Percentiles rank a stretch among this genome's conserved stretches.
These are phyloP conservation scores for Adiantum capillusveneris DNA, from an alignment of 75 land plant genomes.

Conservation along the genomic window DNA sequence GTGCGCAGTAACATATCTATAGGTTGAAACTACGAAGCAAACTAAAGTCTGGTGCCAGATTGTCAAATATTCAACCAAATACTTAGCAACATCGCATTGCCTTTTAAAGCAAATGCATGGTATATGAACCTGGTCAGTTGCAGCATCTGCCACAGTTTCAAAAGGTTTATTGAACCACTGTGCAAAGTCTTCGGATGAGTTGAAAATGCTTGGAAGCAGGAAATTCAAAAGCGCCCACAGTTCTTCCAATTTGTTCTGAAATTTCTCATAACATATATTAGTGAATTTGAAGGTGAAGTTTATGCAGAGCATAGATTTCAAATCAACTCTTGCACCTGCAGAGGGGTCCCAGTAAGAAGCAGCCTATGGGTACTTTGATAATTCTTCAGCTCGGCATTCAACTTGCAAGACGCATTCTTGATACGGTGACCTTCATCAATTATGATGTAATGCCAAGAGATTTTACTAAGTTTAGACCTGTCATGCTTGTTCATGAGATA, in stretches of 20 bases:
- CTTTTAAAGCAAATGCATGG: no score
- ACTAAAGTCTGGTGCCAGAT: no score
- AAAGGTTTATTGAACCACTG: constrained; percentile 99
- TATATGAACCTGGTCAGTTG: constrained; percentile 63
- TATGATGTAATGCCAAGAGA: constrained; percentile 93
- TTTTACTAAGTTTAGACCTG: constrained; percentile 84
- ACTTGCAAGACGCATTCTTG: constrained; percentile 97
- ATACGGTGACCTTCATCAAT: constrained; percentile 99
- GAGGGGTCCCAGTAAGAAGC: constrained; percentile 91
- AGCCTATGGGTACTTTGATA: constrained; percentile 87
- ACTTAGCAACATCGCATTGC: no score
- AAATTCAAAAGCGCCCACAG: constrained; percentile 97
- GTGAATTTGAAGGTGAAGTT: no score
- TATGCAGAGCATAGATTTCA: no score
- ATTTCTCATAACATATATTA: background rate
- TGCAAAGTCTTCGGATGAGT: constrained; percentile 97
- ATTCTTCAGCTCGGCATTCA: constrained; percentile 92
- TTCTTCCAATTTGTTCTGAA: constrained; percentile 95
- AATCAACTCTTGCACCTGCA: constrained; percentile 67
- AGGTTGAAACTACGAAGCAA: no score
- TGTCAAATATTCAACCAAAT: no score
- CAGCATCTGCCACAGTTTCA: constrained; percentile 72
- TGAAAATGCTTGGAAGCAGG: constrained; percentile 89
- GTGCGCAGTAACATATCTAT: no score
- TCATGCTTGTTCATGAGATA: constrained; percentile 99